A percentile compares a stretch with the other conserved stretches of the same genome.
Conservation (phyloP, 306 rosid genomes). For the Ammopiptanthus mongolicus region DNA sequence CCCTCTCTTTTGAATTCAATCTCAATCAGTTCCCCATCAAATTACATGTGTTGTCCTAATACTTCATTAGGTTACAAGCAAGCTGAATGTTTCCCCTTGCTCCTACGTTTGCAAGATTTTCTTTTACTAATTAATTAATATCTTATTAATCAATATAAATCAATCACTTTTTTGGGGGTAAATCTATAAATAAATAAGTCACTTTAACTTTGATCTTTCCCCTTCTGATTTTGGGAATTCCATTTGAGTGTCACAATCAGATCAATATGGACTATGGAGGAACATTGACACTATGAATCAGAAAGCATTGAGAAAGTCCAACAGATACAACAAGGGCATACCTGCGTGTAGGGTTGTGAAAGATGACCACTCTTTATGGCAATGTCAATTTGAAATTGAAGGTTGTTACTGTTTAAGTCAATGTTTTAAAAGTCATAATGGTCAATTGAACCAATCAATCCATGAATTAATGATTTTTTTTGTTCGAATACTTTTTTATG, state of each 20-base stretch:
- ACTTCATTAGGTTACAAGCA: not conserved
- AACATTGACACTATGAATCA: conserved; percentile 14
- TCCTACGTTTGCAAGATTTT: not conserved
- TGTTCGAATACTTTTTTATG: too few species aligned
- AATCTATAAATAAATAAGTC: not conserved
- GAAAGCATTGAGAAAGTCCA: conserved; percentile 6
- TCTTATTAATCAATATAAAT: not conserved
- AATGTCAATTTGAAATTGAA: not conserved
- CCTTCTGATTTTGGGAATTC: not conserved
- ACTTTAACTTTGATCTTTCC: not conserved
- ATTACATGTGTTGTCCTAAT: not conserved
- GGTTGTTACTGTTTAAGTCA: not conserved
- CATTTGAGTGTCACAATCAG: conserved; percentile 8
- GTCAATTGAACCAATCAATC: too few species aligned
- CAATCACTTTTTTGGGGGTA: too few species aligned
- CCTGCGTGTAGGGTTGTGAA: conserved; percentile 7
- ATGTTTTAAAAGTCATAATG: too few species aligned
- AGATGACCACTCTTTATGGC: conserved; percentile 24
- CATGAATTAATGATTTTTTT: too few species aligned
- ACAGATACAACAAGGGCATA: conserved; percentile 10
- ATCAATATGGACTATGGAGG: not conserved
- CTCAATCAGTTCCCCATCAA: not conserved
- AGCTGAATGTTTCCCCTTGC: not conserved
- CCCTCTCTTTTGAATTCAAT: conserved; percentile 13
- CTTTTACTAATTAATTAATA: not conserved